A percentile compares a stretch with the other conserved stretches of the same genome.
phyloP scores from a whole-genome alignment of 2,329 filamentous ascomycete species.

The Orbilia oligospora region DNA sequence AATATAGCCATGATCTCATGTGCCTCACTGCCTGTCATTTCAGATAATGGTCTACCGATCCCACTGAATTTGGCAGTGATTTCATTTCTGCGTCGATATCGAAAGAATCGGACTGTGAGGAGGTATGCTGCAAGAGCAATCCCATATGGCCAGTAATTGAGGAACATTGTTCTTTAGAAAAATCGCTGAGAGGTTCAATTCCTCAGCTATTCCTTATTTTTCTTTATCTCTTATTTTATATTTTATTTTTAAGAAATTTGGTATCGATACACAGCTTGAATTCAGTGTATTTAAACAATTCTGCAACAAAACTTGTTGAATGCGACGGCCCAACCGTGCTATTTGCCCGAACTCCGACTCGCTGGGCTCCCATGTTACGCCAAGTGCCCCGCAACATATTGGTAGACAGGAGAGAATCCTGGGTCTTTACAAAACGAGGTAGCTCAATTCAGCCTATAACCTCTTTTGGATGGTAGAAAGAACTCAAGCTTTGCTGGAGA shows the following conservation, averaged over 20 bases:
- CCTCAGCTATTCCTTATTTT: too few relatives aligned
- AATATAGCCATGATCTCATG: constrained; percentile 64
- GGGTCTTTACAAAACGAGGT: neutral
- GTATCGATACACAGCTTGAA: too few relatives aligned
- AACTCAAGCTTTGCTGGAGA: too few relatives aligned
- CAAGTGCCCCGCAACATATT: neutral
- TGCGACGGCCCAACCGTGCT: constrained; percentile 3
- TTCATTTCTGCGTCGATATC: constrained; percentile 57
- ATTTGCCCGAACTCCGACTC: constrained; percentile 24
- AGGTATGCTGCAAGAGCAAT: constrained; percentile 54
- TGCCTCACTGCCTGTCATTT: constrained; percentile 65
- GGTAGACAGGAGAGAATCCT: neutral
- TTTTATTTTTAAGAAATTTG: neutral
- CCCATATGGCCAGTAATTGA: neutral
- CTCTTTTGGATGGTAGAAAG: neutral
- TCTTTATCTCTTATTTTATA: neutral
- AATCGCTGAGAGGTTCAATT: too few relatives aligned
- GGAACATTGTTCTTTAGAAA: neutral
- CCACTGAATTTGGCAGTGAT: constrained; percentile 56
- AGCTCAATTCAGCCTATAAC: constrained; percentile 2
- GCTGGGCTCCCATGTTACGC: constrained; percentile 13
- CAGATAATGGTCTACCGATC: constrained; percentile 62
- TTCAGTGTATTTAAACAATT: neutral
- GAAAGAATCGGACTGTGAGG: constrained; percentile 57
- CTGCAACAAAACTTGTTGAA: constrained; percentile 9